phyloP scores from a whole-genome alignment of 805 yeast genomes.

The Candida quercuum region DNA sequence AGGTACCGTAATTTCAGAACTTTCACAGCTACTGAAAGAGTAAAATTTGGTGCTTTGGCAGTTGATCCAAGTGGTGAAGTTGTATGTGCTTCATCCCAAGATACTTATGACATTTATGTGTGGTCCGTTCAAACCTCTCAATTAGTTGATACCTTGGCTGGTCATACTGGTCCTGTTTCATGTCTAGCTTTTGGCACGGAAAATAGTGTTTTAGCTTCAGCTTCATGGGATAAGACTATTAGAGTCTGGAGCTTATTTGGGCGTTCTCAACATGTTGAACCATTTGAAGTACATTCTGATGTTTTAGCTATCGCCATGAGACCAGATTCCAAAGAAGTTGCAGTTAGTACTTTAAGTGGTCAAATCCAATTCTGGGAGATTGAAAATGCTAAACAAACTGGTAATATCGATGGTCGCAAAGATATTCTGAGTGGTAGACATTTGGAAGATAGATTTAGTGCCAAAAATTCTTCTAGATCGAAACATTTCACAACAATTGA shows the following conservation, averaged over 20 bases:
- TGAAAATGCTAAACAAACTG: constrained; percentile 73
- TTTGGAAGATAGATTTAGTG: constrained; percentile 72
- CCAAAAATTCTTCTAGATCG: constrained; percentile 77
- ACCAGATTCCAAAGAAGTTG: constrained; percentile 90
- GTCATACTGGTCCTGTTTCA: constrained; percentile 95
- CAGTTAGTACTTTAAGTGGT: constrained; percentile 86
- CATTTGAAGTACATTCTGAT: constrained; percentile 79
- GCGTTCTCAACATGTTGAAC: constrained; percentile 83
- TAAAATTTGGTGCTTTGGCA: constrained; percentile 84
- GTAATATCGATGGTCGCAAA: constrained; percentile 77
- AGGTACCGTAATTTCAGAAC: constrained; percentile 93
- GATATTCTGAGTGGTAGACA: constrained; percentile 88
- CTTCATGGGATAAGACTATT: constrained; percentile 95
- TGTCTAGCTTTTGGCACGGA: constrained; percentile 81
- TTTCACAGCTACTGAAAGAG: constrained; percentile 83
- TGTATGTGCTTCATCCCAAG: constrained; percentile 90
- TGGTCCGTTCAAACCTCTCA: constrained; percentile 98
- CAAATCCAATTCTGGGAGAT: constrained; percentile 80
- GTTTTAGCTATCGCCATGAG: constrained; percentile 78
- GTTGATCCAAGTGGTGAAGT: constrained; percentile 97
- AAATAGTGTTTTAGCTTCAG: constrained; percentile 73
- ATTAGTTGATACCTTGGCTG: constrained; percentile 77
- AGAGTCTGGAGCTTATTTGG: constrained; percentile 91
- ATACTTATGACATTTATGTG: constrained; percentile 83
- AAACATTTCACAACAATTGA: constrained; percentile 76